phyloP scores from a whole-genome alignment of 768 basidiomycete genomes.

The Lactarius deliciosus region DNA sequence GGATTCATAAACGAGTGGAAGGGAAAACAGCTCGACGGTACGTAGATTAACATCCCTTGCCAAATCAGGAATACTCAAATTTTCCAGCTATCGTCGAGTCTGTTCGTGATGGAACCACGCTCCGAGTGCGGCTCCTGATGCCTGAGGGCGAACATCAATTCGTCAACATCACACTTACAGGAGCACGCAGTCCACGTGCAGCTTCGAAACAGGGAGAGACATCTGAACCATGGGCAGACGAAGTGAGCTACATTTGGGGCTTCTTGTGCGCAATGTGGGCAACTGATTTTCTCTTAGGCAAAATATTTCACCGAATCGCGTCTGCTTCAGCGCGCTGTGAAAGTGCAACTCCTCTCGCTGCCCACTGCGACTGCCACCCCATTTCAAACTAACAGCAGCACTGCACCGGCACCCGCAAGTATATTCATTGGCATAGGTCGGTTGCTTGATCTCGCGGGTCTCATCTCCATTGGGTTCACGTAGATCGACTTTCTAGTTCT shows the following conservation, averaged over 20 bases:
- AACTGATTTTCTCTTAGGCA: slow-evolving; percentile 50
- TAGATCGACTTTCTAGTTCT: slow-evolving; percentile 47
- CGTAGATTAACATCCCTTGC: slow-evolving; percentile 29
- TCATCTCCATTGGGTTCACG: slow-evolving; percentile 1
- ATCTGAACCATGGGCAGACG: slow-evolving; percentile 86
- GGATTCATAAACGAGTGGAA: slow-evolving; percentile 91
- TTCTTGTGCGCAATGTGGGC: neutral
- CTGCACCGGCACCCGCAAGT: slow-evolving; percentile 65
- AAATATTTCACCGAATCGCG: slow-evolving; percentile 92
- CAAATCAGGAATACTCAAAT: neutral
- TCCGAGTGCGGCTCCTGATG: slow-evolving; percentile 85
- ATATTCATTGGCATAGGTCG: slow-evolving; percentile 86
- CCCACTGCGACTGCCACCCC: slow-evolving; percentile 78
- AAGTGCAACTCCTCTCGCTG: slow-evolving; percentile 74
- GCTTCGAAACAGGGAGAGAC: slow-evolving; percentile 72
- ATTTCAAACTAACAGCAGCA: slow-evolving; percentile 61
- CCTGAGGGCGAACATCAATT: slow-evolving; percentile 90
- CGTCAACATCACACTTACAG: slow-evolving; percentile 81
- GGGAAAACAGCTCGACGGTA: slow-evolving; percentile 87
- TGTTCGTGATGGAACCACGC: slow-evolving; percentile 88
- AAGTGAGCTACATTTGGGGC: slow-evolving; percentile 49
- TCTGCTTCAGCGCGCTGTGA: slow-evolving; percentile 76
- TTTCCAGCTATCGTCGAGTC: slow-evolving; percentile 83
- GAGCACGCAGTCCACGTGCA: slow-evolving; percentile 71
- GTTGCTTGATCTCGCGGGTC: slow-evolving; percentile 31